Evolutionary conservation across 495 filamentous ascomycete genomes (phyloP).

Genomic region (Aspergillus funiculosus): DNA sequence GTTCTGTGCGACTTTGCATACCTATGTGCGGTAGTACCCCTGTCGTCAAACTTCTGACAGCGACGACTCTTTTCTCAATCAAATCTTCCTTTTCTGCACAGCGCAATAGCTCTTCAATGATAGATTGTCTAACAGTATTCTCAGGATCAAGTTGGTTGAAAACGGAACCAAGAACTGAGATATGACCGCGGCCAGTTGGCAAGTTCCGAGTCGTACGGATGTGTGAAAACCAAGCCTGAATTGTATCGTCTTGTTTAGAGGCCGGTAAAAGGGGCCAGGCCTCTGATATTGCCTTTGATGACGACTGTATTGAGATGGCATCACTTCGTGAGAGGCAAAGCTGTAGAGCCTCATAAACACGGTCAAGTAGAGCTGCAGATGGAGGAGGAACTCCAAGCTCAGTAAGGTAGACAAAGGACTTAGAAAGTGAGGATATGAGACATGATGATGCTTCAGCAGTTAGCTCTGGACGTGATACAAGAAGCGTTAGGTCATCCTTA

Average conservation of each 20-base stretch:
- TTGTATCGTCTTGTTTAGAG: conserved; percentile 28
- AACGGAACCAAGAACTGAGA: conserved; percentile 38
- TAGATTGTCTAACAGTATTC: conserved; percentile 20
- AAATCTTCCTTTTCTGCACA: conserved; percentile 39
- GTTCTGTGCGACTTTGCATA: conserved; percentile 14
- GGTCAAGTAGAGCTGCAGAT: conserved; percentile 27
- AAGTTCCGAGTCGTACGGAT: conserved; percentile 34
- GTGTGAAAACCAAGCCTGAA: conserved; percentile 36
- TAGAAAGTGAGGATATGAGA: conserved; percentile 44
- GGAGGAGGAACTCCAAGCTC: conserved; percentile 11
- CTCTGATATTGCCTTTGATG: conserved; percentile 40
- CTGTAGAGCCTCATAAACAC: conserved; percentile 34
- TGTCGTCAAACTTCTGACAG: conserved; percentile 53
- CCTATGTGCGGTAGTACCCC: conserved; percentile 43
- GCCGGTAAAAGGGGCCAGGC: conserved; percentile 37
- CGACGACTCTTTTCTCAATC: conserved; percentile 55
- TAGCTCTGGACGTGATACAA: conserved; percentile 59
- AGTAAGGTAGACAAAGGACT: conserved; percentile 7
- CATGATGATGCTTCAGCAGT: conserved; percentile 59
- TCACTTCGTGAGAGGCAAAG: conserved; percentile 44
- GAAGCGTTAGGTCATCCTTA: conserved; percentile 41
- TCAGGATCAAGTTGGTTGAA: conserved; percentile 28
- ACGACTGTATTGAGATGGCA: conserved; percentile 42
- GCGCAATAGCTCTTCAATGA: conserved; percentile 32
- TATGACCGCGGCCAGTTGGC: conserved; percentile 41